Conservation (phyloP, 805 yeast genomes). For the Candida ponderosae region DNA sequence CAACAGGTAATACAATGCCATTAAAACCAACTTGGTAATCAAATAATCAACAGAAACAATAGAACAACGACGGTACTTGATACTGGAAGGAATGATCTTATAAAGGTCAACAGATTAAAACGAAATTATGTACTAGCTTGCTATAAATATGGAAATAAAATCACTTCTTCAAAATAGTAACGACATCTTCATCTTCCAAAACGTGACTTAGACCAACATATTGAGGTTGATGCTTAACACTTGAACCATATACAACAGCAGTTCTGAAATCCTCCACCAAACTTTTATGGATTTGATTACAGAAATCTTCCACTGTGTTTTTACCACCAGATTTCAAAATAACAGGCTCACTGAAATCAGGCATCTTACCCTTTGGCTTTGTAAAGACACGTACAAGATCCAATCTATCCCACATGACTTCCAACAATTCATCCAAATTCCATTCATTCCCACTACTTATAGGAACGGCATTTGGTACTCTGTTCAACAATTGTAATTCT, state of each 20-base stretch:
- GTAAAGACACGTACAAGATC: conserved; percentile 93
- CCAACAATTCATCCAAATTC: conserved; percentile 93
- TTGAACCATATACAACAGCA: conserved; percentile 88
- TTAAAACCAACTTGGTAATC: too few species aligned
- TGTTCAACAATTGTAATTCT: conserved; percentile 82
- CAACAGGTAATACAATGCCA: too few species aligned
- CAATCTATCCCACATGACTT: conserved; percentile 91
- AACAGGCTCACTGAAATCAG: conserved; percentile 93
- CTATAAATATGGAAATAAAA: neutral
- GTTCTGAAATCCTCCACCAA: conserved; percentile 88
- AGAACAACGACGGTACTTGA: neutral
- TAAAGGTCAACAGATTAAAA: conserved; percentile 1
- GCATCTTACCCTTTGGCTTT: conserved; percentile 89
- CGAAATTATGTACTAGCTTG: neutral
- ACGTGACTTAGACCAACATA: conserved; percentile 81
- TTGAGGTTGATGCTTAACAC: conserved; percentile 98
- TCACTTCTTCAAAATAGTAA: conserved; percentile 78
- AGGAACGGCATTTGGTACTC: conserved; percentile 96
- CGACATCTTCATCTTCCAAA: conserved; percentile 94
- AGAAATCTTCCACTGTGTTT: conserved; percentile 88
- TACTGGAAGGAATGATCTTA: conserved; percentile 2
- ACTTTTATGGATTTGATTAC: conserved; percentile 93
- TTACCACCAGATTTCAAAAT: conserved; percentile 78
- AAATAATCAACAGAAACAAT: conserved; percentile 2
- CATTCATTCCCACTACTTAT: conserved; percentile 94